A percentile compares a stretch with the other conserved stretches of the same genome.
Conservation (phyloP, 1,139 yeast species). For the Citeromyces hawaiiensis region DNA sequence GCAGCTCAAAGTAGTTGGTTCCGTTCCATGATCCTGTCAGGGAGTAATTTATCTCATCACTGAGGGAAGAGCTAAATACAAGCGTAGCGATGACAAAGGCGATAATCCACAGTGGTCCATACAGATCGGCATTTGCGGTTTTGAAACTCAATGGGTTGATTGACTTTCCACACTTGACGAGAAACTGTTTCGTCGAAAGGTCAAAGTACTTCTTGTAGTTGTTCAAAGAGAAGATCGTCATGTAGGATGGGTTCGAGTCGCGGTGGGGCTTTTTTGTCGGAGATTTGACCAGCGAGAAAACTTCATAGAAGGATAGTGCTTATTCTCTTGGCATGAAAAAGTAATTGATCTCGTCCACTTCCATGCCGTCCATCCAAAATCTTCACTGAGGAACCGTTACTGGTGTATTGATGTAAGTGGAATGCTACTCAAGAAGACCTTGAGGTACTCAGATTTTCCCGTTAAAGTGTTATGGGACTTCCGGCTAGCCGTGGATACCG, state of each 20-base stretch:
- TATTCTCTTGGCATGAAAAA: too few relatives aligned
- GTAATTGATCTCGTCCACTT: too few relatives aligned
- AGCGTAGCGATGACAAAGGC: conserved; percentile 62
- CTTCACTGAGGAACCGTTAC: background rate
- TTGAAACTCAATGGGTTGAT: conserved; percentile 27
- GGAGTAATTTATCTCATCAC: conserved; percentile 32
- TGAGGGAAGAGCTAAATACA: conserved; percentile 60
- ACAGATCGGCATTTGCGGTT: conserved; percentile 33
- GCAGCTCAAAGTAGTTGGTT: conserved; percentile 30
- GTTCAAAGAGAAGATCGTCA: conserved; percentile 26
- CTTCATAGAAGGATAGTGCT: too few relatives aligned
- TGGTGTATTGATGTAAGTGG: background rate
- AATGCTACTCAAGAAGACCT: background rate
- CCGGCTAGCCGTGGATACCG: background rate
- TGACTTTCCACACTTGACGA: conserved; percentile 27
- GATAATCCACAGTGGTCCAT: conserved; percentile 80
- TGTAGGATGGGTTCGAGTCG: background rate
- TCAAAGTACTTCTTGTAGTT: conserved; percentile 51
- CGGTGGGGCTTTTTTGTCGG: background rate
- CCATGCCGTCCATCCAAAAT: too few relatives aligned
- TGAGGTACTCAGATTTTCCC: background rate
- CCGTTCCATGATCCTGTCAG: conserved; percentile 34
- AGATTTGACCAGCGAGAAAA: too few relatives aligned
- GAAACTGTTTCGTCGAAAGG: conserved; percentile 48
- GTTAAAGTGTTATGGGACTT: background rate